Base-by-base conservation (phyloP, 495 filamentous ascomycete genomes). In the Ramalina intermedia region DNA sequence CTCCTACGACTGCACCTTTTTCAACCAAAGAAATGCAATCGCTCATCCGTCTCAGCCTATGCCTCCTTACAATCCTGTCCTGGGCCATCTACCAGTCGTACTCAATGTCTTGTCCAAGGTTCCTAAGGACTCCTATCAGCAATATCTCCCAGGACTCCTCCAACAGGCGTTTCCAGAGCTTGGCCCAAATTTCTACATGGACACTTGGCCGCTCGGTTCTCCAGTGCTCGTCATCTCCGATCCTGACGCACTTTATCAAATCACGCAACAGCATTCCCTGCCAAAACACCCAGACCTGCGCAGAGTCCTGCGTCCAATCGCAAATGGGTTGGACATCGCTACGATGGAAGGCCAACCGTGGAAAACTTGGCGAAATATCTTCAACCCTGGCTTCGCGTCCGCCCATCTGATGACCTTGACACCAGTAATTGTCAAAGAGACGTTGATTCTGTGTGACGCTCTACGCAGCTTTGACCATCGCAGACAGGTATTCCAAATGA, bases 331-430 rank as follows among this genome's bases (percentile, higher is more conserved):
- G 24, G 62, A 66, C 43, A 52, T 72, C 0, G 49, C 65, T 4
- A 61, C 57, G 13, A 46, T 62, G 13, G 62, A 57, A 24, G 65
- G 64, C 9, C 52, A 49, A 14, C 53, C 58, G 24, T 69, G 66
- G 66, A 67, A 59, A 49, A 42, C 37, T 8, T 58, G 61, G 41
- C 60, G 66, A 14, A 55, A 55, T 16, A 47, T 66, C 0, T 69
- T 63, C 52, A 61, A 67, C 20, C 66, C 66, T 2, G 66, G 66
- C 13, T 68, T 69, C 35, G 59, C 55, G 16, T 56, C 54, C 14
- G 54, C 43, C 36, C 63, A 69, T 27, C 60, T 69, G 1, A 60
- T 65, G 40, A 52, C 55, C 6, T 35, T 65, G 9, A 52, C 67
- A 21, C 64, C 64, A 21, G 41, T 48, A 12, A 54, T 69, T 6